These are phyloP conservation scores for Fusarium oxysporum DNA, from an alignment of 2,329 filamentous ascomycete genomes.

Conservation along the genomic window DNA sequence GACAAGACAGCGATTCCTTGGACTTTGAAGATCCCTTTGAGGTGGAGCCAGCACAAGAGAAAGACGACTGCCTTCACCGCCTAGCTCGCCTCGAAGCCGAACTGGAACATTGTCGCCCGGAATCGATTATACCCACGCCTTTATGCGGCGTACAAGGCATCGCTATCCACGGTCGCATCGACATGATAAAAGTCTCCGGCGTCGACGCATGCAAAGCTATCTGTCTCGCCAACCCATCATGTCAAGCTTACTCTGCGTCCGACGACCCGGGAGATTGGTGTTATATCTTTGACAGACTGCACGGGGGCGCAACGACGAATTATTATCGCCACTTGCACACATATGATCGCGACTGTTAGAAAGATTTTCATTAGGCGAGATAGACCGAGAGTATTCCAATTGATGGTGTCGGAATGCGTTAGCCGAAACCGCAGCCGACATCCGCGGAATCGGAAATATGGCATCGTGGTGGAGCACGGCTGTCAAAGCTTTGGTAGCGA, in stretches of 20 bases:
- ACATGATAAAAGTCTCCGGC: accelerated
- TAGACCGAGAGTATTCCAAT: accelerated
- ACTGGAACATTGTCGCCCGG: not conserved
- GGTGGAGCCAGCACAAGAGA: not conserved
- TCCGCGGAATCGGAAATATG: not conserved
- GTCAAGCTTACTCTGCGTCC: not conserved
- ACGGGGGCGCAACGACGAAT: accelerated
- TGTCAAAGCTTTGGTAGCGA: not conserved
- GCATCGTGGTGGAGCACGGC: not conserved
- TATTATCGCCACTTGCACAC: not conserved
- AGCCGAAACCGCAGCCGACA: not conserved
- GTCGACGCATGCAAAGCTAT: not conserved
- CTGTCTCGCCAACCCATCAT: not conserved
- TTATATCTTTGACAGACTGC: not conserved
- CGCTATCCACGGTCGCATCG: not conserved
- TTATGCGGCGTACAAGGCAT: not conserved
- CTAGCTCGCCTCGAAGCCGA: not conserved
- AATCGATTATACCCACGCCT: accelerated
- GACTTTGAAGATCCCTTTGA: not conserved
- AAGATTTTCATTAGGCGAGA: accelerated
- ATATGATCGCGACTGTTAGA: not conserved
- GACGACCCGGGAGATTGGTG: not conserved
- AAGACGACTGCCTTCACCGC: not conserved
- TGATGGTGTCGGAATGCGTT: not conserved
- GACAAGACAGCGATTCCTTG: too few relatives aligned